A percentile compares a stretch with the other conserved stretches of the same genome.
phyloP scores from a whole-genome alignment of 257 asterid species.

The Schizonepeta tenuifolia region DNA sequence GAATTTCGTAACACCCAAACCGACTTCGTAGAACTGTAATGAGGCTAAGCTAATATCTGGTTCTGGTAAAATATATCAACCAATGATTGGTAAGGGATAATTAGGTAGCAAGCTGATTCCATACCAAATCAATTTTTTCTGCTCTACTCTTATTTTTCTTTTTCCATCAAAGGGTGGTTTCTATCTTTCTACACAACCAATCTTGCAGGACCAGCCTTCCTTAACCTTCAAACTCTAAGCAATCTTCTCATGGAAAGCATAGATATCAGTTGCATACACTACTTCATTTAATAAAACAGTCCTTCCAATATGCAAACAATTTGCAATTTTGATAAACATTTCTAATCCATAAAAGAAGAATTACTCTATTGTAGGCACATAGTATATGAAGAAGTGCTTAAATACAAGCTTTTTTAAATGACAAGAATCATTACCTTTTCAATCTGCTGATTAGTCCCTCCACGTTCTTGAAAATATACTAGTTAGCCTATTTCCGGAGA shows the following conservation, averaged over 20 bases:
- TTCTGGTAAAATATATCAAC: not conserved
- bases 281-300: conserved; percentile 28
- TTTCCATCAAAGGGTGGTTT: conserved; percentile 1
- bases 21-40: not conserved
- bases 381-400: not conserved
- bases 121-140: not conserved
- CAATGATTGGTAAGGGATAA: conserved; percentile 25
- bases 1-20: not conserved
- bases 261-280: conserved; percentile 12
- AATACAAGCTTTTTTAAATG: conserved; percentile 4
- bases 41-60: conserved; percentile 2
- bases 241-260: conserved; percentile 17
- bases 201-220: conserved; percentile 11
- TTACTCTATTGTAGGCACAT: not conserved
- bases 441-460: conserved; percentile 58
- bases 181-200: conserved; percentile 17
- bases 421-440: conserved; percentile 48
- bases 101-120: conserved; percentile 11
- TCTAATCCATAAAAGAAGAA: not conserved
- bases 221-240: not conserved
- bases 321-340: conserved; percentile 13
- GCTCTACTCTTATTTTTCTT: not conserved
- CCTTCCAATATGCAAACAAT: conserved; percentile 26
- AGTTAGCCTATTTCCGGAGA: conserved; percentile 81
- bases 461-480: conserved; percentile 73